Conservation (phyloP, 345 rosid genomes). For the Lumnitzera littorea region DNA sequence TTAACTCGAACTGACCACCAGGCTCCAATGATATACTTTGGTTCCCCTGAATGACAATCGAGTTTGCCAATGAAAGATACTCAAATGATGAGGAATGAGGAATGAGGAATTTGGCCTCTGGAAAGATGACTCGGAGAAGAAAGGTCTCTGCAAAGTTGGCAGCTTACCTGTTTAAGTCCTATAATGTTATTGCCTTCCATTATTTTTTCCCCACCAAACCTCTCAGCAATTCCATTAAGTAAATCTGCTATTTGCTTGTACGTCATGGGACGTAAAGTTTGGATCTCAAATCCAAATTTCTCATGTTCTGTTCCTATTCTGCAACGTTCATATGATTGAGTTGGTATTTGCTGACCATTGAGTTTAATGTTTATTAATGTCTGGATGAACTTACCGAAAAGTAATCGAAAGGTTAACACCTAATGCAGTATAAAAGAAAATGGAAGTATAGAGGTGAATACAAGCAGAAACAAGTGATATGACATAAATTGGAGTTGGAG, state of each 20-base stretch:
- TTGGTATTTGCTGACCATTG: neutral
- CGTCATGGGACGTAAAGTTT: conserved; percentile 74
- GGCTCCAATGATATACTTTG: conserved; percentile 99
- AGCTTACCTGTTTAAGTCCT: conserved; percentile 84
- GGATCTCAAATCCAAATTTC: conserved; percentile 91
- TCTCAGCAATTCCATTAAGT: conserved; percentile 89
- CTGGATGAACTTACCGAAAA: too few relatives aligned
- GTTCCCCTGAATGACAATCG: conserved; percentile 56
- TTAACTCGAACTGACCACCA: conserved; percentile 97
- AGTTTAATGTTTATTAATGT: too few relatives aligned
- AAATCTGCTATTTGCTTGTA: conserved; percentile 87
- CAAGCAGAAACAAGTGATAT: too few relatives aligned
- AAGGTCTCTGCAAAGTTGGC: neutral
- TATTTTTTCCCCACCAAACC: conserved; percentile 96
- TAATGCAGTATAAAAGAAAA: too few relatives aligned
- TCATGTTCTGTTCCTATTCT: conserved; percentile 99
- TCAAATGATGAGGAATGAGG: neutral
- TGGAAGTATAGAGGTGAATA: too few relatives aligned
- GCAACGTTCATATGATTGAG: conserved; percentile 22
- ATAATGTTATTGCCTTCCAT: conserved; percentile 87
- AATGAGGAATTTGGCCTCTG: neutral
- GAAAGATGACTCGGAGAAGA: too few relatives aligned
- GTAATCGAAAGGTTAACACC: too few relatives aligned
- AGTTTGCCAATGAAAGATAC: neutral
- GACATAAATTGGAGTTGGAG: too few relatives aligned